A percentile compares a stretch with the other conserved stretches of the same genome.
phyloP scores from a whole-genome alignment of 768 basidiomycete genomes.

The Rhizopogon salebrosus region DNA sequence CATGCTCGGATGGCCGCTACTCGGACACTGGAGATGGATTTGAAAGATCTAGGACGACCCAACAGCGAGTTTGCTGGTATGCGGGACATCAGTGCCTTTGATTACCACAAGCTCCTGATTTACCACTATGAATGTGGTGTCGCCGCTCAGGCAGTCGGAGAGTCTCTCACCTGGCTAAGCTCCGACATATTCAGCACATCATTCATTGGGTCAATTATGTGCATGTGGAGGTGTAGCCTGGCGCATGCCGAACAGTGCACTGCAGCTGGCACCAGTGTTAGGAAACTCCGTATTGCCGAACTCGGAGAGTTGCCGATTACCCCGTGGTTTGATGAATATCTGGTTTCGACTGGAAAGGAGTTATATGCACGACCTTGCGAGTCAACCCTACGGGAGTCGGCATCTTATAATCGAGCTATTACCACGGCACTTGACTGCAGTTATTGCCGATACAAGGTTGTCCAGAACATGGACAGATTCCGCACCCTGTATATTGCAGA shows the following conservation, averaged over 20 bases:
- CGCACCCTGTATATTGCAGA: neutral
- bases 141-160: neutral
- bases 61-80: conserved; percentile 30
- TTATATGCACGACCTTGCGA: neutral
- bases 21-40: conserved; percentile 12
- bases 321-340: neutral
- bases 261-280: too few species aligned
- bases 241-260: too few species aligned
- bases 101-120: conserved; percentile 35
- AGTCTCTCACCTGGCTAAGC: too few species aligned
- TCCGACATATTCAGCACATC: too few species aligned
- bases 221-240: neutral
- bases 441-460: neutral
- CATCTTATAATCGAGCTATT: neutral
- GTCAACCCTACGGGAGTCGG: neutral
- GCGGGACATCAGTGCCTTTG: conserved; percentile 35
- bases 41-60: conserved; percentile 1
- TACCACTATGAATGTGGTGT: conserved; percentile 37
- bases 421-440: neutral
- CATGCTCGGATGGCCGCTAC: conserved; percentile 19
- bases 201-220: too few species aligned
- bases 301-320: neutral
- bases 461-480: neutral
- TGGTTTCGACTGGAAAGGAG: neutral
- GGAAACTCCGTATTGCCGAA: neutral